Evolutionary conservation across 768 basidiomycete species (phyloP), one percentile per base, ranked within the genome.

Genomic region (Lanmaoa rubissima): DNA sequence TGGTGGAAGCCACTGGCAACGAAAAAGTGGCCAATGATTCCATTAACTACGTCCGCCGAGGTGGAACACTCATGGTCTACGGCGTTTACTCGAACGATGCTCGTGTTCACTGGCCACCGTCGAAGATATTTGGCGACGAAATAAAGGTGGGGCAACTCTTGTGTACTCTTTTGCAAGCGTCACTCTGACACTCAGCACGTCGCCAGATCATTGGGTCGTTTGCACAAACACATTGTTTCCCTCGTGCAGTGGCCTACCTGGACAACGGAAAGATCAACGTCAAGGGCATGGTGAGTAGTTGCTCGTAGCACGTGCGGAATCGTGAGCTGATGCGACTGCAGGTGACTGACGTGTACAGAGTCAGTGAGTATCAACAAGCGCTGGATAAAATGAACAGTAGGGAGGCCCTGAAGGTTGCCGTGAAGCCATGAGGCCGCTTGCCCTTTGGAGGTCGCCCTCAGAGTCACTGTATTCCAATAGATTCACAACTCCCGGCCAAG

Each of bases 21-120:
- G 91, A 90, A 73, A 83, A 84, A 65, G 70, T 94, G 38, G 91
- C 87, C 31, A 86, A 92, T 63, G 85, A 90, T 35, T 79, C 89
- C 57, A 92, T 94, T 76, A 84, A 92, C 75, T 92, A 90, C 65
- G 91, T 94, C 34, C 77, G 88, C 21, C 75, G 88, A 19, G 89
- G 90, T 6, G 89, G 90, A 19, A 89, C 88, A 8, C 74, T 91
- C 65, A 83, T 91, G 84, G 79, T 91, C 41, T 93, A 94, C 66
- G 92, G 91, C 34, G 90, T 94, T 28, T 94, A 93, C 69, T 85
- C 85, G 67, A 86, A 92, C 70, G 83, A 85, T 59, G 90, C 90
- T 1, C 78, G 80, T 38, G 87, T 93, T 4, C 83, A 86, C 62
- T 94, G 90, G 90, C 80, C 88, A 1, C 90, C 90, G 5, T 81